phyloP scores from a whole-genome alignment of 768 basidiomycete species.

The Pulveroboletus frians region DNA sequence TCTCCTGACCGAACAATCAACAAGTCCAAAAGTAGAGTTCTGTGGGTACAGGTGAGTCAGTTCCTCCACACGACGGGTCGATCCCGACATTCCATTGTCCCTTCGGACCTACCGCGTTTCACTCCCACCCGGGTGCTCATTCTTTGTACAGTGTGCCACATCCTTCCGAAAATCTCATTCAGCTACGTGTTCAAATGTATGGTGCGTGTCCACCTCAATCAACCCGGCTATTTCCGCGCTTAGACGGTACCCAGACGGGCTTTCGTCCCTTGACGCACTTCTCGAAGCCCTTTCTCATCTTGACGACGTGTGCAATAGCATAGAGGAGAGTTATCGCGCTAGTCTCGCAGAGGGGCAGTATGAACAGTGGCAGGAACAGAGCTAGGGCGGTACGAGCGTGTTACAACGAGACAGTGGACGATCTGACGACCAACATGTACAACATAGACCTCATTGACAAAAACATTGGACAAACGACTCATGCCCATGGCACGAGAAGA shows the following conservation, averaged over 20 bases:
- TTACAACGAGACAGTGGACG: neutral
- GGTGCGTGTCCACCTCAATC: conserved; percentile 50
- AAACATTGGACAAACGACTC: neutral
- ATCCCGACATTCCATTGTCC: conserved; percentile 13
- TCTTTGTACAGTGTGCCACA: conserved; percentile 53
- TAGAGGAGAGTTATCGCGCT: conserved; percentile 62
- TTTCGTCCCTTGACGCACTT: conserved; percentile 82
- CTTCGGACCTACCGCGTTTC: neutral
- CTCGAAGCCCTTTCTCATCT: conserved; percentile 72
- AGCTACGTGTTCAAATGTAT: conserved; percentile 99
- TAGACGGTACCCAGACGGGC: conserved; percentile 52
- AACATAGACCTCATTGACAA: neutral
- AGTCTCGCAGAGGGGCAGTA: conserved; percentile 52
- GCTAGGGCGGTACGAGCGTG: conserved; percentile 29
- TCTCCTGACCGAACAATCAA: conserved; percentile 26
- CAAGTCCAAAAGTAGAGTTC: conserved; percentile 93
- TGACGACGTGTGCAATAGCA: conserved; percentile 65
- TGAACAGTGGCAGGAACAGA: conserved; percentile 68
- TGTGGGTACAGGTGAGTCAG: conserved; percentile 86
- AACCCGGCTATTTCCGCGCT: neutral
- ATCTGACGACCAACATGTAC: conserved; percentile 1
- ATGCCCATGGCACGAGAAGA: neutral
- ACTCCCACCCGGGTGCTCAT: neutral
- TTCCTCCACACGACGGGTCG: neutral
- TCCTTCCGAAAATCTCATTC: conserved; percentile 94